phyloP scores from a whole-genome alignment of 805 yeast species.

The Clavispora fructus region DNA sequence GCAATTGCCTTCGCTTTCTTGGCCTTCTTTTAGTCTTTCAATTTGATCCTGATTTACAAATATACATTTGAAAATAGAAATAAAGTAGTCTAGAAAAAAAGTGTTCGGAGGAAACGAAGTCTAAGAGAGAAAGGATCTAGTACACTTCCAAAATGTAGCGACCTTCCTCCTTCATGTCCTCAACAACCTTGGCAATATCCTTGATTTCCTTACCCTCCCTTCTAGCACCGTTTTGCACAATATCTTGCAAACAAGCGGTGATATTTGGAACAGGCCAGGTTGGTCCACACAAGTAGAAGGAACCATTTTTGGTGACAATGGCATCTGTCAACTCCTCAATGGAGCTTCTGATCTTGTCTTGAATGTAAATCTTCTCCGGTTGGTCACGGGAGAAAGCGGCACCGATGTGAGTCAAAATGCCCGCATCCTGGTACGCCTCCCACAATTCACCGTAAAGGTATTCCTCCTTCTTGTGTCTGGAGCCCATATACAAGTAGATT shows the following conservation, averaged over 20 bases:
- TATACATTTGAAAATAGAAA: not conserved
- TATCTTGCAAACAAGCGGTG: slow-evolving; percentile 82
- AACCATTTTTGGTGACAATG: slow-evolving; percentile 71
- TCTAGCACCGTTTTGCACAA: slow-evolving; percentile 66
- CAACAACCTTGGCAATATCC: slow-evolving; percentile 76
- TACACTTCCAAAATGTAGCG: slow-evolving; percentile 92
- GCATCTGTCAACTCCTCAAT: slow-evolving; percentile 72
- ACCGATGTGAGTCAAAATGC: slow-evolving; percentile 87
- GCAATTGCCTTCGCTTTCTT: not conserved
- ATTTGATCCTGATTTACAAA: not conserved
- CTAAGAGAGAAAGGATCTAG: slow-evolving; percentile 26
- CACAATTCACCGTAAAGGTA: slow-evolving; percentile 94
- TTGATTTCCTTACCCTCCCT: slow-evolving; percentile 55
- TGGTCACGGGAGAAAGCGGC: slow-evolving; percentile 99
- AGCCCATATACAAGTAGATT: slow-evolving; percentile 81
- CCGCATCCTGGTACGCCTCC: slow-evolving; percentile 94
- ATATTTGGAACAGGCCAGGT: slow-evolving; percentile 99
- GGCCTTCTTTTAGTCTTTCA: not conserved
- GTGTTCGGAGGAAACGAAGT: too few relatives aligned
- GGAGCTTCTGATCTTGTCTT: slow-evolving; percentile 82
- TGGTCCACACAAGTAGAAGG: slow-evolving; percentile 96
- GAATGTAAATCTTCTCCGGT: slow-evolving; percentile 89
- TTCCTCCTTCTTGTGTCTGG: slow-evolving; percentile 93
- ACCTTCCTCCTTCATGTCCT: slow-evolving; percentile 88
- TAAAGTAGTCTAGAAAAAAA: not conserved